Conservation (phyloP, 2,329 filamentous ascomycete genomes). For the Colletotrichum agaves region DNA sequence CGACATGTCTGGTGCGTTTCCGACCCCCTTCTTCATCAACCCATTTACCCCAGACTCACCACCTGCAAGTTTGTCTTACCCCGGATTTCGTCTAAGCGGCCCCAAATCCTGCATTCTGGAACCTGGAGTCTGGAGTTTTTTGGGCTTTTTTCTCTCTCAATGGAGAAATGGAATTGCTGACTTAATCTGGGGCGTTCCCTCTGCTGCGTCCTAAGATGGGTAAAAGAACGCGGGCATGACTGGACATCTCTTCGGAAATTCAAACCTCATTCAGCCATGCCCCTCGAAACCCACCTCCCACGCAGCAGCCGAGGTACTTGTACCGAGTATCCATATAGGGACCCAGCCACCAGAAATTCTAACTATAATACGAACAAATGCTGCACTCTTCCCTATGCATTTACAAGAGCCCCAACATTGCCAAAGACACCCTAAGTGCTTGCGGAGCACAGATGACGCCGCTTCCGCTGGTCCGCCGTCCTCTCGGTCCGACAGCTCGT, state of each 20-base stretch:
- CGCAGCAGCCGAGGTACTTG: no score
- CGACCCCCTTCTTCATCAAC: neutral
- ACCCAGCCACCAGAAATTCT: no score
- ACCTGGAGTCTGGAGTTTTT: slow-evolving; percentile 5
- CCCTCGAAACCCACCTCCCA: neutral
- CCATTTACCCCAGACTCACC: slow-evolving; percentile 19
- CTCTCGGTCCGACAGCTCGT: slow-evolving; percentile 17
- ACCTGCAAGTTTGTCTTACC: neutral
- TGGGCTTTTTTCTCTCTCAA: neutral
- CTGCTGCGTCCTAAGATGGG: neutral
- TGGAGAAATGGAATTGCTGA: slow-evolving; percentile 1
- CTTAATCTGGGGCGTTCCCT: neutral
- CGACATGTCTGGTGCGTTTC: slow-evolving; percentile 27
- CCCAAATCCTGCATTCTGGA: neutral
- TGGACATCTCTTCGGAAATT: slow-evolving; percentile 7
- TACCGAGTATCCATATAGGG: no score
- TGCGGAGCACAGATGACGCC: slow-evolving; percentile 23
- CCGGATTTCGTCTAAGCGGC: slow-evolving; percentile 18
- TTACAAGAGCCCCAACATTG: no score
- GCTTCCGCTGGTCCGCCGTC: slow-evolving; percentile 15
- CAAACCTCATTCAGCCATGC: slow-evolving; percentile 7
- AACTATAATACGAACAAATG: no score
- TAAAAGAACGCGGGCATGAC: neutral
- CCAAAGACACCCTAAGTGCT: no score
- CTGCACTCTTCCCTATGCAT: no score